phyloP scores from a whole-genome alignment of 2,329 filamentous ascomycete genomes.

The Ascochyta koolunga region DNA sequence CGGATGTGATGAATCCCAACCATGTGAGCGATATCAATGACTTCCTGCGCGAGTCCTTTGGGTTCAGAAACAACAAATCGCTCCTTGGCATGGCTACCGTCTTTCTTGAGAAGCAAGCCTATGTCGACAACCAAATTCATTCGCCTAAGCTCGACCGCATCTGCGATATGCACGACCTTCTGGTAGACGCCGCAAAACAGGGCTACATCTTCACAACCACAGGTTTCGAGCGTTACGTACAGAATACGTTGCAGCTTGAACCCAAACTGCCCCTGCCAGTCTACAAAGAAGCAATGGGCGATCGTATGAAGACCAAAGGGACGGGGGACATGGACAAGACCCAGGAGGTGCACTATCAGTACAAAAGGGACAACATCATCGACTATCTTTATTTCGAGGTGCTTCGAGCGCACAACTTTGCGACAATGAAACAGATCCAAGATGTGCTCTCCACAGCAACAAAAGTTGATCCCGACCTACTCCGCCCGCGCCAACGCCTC shows the following conservation, averaged over 20 bases:
- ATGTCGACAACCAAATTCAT: slow-evolving; percentile 49
- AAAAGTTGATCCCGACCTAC: slow-evolving; percentile 32
- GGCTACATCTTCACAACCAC: slow-evolving; percentile 56
- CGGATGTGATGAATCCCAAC: slow-evolving; percentile 48
- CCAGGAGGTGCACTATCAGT: slow-evolving; percentile 26
- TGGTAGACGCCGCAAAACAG: slow-evolving; percentile 55
- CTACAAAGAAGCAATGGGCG: slow-evolving; percentile 44
- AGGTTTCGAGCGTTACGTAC: slow-evolving; percentile 57
- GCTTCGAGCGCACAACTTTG: slow-evolving; percentile 50
- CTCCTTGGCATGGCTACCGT: slow-evolving; percentile 69
- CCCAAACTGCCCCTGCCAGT: slow-evolving; percentile 58
- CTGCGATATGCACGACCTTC: slow-evolving; percentile 52
- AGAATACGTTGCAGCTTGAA: slow-evolving; percentile 58
- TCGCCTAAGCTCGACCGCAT: slow-evolving; percentile 32
- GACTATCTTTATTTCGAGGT: slow-evolving; percentile 67
- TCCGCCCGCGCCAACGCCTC: slow-evolving; percentile 16
- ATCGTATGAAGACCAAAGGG: slow-evolving; percentile 22
- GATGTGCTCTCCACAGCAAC: slow-evolving; percentile 17
- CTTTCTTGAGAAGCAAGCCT: slow-evolving; percentile 68
- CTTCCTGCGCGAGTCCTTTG: slow-evolving; percentile 62
- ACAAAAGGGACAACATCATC: slow-evolving; percentile 58
- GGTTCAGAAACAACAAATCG: slow-evolving; percentile 63
- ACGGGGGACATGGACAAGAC: slow-evolving; percentile 21
- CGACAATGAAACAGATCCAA: slow-evolving; percentile 37
- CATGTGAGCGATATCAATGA: slow-evolving; percentile 43